A percentile compares a stretch with the other conserved stretches of the same genome.
phyloP scores from a whole-genome alignment of 257 asterid species.

The Petunia secreta region DNA sequence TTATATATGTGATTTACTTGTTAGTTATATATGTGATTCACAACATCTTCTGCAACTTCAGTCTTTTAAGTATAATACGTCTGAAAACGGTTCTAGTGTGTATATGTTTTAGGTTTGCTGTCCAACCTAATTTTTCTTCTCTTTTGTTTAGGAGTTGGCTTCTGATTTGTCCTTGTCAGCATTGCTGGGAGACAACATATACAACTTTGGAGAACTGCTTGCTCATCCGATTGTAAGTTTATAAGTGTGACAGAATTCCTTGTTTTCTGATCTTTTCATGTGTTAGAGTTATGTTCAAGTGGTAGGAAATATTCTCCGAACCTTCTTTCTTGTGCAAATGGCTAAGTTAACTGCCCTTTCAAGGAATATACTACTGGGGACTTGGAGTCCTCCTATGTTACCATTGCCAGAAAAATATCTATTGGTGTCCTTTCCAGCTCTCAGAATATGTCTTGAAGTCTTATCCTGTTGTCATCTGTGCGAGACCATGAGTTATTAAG shows the following conservation, averaged over 20 bases:
- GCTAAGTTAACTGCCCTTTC: conserved; percentile 4
- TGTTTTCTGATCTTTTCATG: neutral
- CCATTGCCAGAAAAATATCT: neutral
- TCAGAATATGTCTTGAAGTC: neutral
- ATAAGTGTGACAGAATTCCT: neutral
- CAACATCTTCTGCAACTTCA: neutral
- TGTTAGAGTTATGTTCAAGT: neutral
- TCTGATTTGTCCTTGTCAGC: conserved; percentile 36
- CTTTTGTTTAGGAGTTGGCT: conserved; percentile 36
- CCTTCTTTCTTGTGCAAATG: conserved; percentile 17
- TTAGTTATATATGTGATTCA: neutral
- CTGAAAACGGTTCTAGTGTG: neutral
- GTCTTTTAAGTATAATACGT: neutral
- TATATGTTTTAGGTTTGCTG: neutral
- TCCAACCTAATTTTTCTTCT: conserved; percentile 8
- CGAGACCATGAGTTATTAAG: neutral
- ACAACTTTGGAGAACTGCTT: conserved; percentile 43
- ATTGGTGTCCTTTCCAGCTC: conserved; percentile 13
- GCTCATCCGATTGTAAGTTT: conserved; percentile 41
- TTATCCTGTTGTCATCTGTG: neutral
- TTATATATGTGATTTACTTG: neutral
- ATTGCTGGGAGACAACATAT: conserved; percentile 38
- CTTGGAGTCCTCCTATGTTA: no score
- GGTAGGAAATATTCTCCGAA: neutral
- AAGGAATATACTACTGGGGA: conserved; percentile 3